Conservation (phyloP, 2,329 filamentous ascomycete species). For the Gnomoniopsis sp. region DNA sequence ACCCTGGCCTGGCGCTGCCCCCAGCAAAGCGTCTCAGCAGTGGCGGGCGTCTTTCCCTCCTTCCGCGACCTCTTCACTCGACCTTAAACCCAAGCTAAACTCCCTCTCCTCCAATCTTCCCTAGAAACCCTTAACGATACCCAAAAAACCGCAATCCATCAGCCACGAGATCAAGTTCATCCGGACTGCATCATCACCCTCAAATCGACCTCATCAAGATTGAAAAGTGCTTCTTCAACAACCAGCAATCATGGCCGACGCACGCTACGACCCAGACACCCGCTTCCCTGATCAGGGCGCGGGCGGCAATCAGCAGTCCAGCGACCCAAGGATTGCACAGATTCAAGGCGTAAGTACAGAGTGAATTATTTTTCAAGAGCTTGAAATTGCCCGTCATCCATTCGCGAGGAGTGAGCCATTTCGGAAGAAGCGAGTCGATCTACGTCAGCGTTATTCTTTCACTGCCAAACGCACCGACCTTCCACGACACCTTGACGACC, state of each 20-base stretch:
- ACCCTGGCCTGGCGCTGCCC: conserved; percentile 1
- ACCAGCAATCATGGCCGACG: conserved; percentile 6
- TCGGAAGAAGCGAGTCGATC: neutral
- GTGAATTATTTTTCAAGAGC: neutral
- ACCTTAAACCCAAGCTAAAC: conserved; percentile 1
- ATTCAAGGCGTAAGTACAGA: conserved; percentile 9
- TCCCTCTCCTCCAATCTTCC: neutral
- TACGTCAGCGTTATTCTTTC: neutral
- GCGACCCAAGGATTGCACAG: conserved; percentile 11
- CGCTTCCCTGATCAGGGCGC: neutral
- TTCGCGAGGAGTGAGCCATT: neutral
- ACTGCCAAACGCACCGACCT: neutral
- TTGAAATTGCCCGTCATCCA: neutral
- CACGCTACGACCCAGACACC: conserved; percentile 10
- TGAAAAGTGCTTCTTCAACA: neutral
- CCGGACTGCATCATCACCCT: neutral
- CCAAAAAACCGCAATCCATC: neutral
- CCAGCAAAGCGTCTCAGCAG: conserved; percentile 5
- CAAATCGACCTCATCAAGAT: neutral
- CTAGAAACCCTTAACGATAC: neutral
- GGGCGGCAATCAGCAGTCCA: neutral
- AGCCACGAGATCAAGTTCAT: neutral
- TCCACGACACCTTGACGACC: neutral
- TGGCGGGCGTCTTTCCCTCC: neutral
- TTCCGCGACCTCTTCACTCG: neutral